Evolutionary conservation across 257 asterid species (phyloP).

Genomic region (Nyctanthes arbortristis): DNA sequence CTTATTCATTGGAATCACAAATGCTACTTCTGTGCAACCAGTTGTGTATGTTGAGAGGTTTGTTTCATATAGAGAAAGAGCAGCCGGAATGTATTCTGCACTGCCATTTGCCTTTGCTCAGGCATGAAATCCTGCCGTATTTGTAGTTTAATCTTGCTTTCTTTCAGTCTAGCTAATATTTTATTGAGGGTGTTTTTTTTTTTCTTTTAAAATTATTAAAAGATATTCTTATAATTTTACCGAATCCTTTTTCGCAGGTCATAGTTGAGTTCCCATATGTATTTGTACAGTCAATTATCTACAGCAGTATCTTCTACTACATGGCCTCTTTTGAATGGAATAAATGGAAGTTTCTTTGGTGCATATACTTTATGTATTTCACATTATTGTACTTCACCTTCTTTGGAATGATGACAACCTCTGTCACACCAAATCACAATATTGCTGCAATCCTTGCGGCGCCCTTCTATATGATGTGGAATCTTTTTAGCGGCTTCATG

Average conservation of each 20-base stretch:
- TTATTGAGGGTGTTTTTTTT: too few species aligned
- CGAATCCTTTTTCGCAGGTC: constrained; percentile 46
- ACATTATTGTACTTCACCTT: constrained; percentile 78
- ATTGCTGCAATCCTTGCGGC: constrained; percentile 76
- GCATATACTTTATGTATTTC: constrained; percentile 71
- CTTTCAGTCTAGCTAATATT: neutral
- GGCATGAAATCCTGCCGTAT: constrained; percentile 37
- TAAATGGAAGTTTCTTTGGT: constrained; percentile 70
- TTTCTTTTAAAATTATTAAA: too few species aligned
- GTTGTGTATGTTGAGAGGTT: constrained; percentile 76
- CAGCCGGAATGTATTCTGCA: constrained; percentile 96
- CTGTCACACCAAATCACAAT: constrained; percentile 73
- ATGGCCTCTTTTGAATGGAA: constrained; percentile 88
- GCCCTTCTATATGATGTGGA: constrained; percentile 84
- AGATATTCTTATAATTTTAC: neutral
- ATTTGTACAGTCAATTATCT: constrained; percentile 61
- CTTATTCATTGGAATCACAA: constrained; percentile 77
- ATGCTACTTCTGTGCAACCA: constrained; percentile 80
- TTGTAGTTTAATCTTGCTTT: neutral
- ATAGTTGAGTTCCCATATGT: constrained; percentile 78
- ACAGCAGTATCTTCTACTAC: constrained; percentile 69
- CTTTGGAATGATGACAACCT: constrained; percentile 88
- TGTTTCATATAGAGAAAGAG: constrained; percentile 83
- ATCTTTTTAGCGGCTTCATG: constrained; percentile 85
- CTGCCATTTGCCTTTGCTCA: constrained; percentile 89